Evolutionary conservation across 2,329 filamentous ascomycete genomes (phyloP), one percentile per base, ranked within the genome.

Genomic region (Lomentospora prolificans): DNA sequence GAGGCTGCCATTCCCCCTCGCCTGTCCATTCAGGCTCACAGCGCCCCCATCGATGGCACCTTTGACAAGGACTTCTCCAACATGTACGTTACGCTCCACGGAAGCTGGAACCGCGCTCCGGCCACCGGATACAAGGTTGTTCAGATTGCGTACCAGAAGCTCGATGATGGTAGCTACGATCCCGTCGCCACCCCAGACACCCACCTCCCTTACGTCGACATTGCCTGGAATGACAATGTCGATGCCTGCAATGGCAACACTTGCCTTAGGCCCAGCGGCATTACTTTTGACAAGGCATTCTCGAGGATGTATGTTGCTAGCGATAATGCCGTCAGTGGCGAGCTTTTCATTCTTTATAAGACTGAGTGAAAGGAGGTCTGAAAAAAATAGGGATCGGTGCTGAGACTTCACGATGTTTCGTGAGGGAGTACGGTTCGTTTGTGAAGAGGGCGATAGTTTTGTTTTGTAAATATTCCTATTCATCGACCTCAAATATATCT

Each of bases 81-180:
- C 28, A 76, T 79, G 30, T 85, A 78, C 73, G 71, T 85, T 27
- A 74, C 79, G 0, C 81, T 85, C 63, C 82, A 84, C 64, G 82
- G 82, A 2, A 79, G 75, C 57, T 85, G 82, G 79, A 68, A 72
- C 62, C 65, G 69, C 22, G 62, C 64, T 17, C 63, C 63, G 3
- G 67, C 70, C 1, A 65, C 65, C 14, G 71, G 71, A 1, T 72
- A 71, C 62, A 69, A 69, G 61, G 64, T 73, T 12, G 63, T 69
- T n/a, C 59, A 66, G 39, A 62, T 73, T 10, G 68, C 68, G 3
- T 72, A 71, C 53, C 63, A 58, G 2, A 57, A 52, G 51, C 60
- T 63, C 22, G 53, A 54, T 3, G 58, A 59, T 53, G 65, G 64
- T 22, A 46, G 39, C 12, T 67, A 66, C 51, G 66, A 69, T 36